Evolutionary conservation across 371 early-diverging fungal species (phyloP).

Genomic region (Batrachochytrium dendrobatidis): DNA sequence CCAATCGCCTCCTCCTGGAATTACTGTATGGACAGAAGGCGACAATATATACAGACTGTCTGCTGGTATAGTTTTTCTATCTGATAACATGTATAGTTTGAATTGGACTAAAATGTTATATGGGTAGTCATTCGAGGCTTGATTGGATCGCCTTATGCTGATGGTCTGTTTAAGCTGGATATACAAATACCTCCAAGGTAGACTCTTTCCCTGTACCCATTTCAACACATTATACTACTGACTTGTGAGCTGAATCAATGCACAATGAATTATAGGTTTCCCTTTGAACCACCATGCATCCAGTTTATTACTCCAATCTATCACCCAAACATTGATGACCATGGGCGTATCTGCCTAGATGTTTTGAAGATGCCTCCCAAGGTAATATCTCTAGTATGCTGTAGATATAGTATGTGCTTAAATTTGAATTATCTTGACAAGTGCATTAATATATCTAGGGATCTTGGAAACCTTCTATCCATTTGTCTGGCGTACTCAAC

Average conservation of each 20-base stretch:
- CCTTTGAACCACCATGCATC: slow-evolving; percentile 52
- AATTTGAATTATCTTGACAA: too few species aligned
- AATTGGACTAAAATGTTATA: not conserved
- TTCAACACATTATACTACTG: too few species aligned
- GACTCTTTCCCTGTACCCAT: too few species aligned
- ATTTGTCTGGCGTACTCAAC: slow-evolving; percentile 2
- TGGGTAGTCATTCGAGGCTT: not conserved
- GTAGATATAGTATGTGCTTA: too few species aligned
- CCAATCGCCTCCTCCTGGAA: not conserved
- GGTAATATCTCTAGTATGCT: too few species aligned
- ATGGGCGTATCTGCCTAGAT: slow-evolving; percentile 60
- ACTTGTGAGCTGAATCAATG: too few species aligned
- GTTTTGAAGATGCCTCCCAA: slow-evolving; percentile 44
- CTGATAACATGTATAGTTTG: not conserved
- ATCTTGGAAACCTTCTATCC: not conserved
- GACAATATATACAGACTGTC: not conserved
- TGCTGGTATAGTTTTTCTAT: not conserved
- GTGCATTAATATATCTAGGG: too few species aligned
- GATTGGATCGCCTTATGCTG: not conserved
- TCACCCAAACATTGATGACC: slow-evolving; percentile 62
- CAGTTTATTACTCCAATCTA: slow-evolving; percentile 51
- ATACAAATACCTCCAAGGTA: not conserved
- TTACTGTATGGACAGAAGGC: slow-evolving; percentile 1
- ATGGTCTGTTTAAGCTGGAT: not conserved
- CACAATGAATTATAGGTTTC: too few species aligned